Evolutionary conservation across 305 asterid genomes (phyloP), one percentile per base, ranked within the genome.

Genomic region (Fraxinus dipetala): DNA sequence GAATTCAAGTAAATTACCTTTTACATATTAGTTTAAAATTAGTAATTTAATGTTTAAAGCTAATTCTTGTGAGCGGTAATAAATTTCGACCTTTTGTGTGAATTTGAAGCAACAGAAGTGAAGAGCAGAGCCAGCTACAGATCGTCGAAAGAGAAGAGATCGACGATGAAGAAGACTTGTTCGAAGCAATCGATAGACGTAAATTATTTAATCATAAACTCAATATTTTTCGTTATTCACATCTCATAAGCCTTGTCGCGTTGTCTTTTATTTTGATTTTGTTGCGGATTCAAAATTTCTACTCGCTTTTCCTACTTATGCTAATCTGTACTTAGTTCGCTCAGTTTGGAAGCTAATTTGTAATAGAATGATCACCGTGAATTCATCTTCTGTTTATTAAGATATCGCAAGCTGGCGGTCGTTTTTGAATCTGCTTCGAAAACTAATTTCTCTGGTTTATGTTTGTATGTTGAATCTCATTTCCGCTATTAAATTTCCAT

Each of bases 101-200:
- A 72, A 75, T 85, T 79, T 77, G 65, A 84, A 72, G 83, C 80
- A 38, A 69, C 93, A 93, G 98, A 88, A 85, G 95, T 78, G 99
- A 95, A 84, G 98, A 93, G 84, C 96, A 89, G 83, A 87, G 91
- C 89, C 98, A 93, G 88, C 86, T 95, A 79, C 99, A 94, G 91
- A 86, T 95, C 40, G 93, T 95, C 54, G 94, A 93, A 85, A 86
- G 97, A 78, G 97, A 92, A 87, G 98, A 90, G 76, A 83, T 93
- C 86, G 96, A 94, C 31, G 98, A 92, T 81, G 99, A 95, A 87
- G 99, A 94, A 48, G 98, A 95, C 85, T 82, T 95, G 91, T 94
- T 95, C 83, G 98, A 94, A 92, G 97, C 97, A n/a, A 95, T 94
- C 24, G 99, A 95, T 85, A 95, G 94, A 84, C 84, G 97, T 95